Conservation (phyloP, 257 asterid species). For the Capsicum baccatum region DNA sequence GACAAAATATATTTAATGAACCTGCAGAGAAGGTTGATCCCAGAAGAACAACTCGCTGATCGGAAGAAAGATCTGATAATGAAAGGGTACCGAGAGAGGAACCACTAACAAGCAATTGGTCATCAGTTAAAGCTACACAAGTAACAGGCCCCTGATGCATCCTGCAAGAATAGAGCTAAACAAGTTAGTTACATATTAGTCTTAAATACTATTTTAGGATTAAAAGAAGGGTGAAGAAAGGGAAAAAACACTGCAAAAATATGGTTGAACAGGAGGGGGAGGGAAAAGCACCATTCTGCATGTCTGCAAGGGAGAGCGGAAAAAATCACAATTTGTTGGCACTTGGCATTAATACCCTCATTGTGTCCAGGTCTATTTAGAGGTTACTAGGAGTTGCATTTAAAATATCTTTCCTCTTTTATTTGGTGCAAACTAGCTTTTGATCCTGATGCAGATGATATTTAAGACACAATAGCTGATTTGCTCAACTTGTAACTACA, state of each 20-base stretch:
- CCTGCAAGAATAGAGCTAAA: slow-evolving; percentile 47
- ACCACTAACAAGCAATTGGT: slow-evolving; percentile 82
- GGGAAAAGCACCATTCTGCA: not conserved
- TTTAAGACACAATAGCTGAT: no score
- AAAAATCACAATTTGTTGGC: slow-evolving; percentile 13
- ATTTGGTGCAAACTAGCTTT: no score
- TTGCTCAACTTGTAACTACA: no score
- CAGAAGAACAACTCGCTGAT: slow-evolving; percentile 71
- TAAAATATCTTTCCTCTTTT: not conserved
- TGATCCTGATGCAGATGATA: no score
- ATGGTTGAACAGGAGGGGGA: not conserved
- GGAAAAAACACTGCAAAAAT: not conserved
- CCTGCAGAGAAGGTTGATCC: slow-evolving; percentile 68
- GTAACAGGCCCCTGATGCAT: slow-evolving; percentile 86
- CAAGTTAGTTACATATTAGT: slow-evolving; percentile 6
- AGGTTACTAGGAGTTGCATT: not conserved
- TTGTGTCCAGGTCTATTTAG: not conserved
- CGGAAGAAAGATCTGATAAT: slow-evolving; percentile 87
- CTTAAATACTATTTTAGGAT: not conserved
- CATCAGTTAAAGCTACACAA: slow-evolving; percentile 74
- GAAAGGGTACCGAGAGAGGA: slow-evolving; percentile 85
- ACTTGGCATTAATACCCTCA: not conserved
- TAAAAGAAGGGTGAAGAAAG: not conserved
- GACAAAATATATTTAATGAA: slow-evolving; percentile 33
- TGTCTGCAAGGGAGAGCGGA: slow-evolving; percentile 6